Conservation (phyloP, 805 yeast species). For the Ogataea naganishii region DNA sequence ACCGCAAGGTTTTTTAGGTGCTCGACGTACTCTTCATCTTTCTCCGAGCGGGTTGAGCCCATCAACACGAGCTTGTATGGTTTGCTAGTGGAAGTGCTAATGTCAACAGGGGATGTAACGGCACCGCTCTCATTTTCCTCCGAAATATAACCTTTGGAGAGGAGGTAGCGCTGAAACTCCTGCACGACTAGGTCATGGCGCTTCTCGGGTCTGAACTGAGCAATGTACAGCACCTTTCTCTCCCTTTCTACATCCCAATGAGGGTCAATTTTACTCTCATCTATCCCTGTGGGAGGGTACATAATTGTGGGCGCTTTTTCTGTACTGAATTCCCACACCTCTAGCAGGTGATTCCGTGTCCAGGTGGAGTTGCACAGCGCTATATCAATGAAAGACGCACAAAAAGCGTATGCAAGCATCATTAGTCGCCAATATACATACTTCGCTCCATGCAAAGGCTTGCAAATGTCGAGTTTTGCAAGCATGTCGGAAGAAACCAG, state of each 20-base stretch:
- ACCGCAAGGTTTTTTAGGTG: slow-evolving; percentile 35
- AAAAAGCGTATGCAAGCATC: slow-evolving; percentile 51
- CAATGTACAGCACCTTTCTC: slow-evolving; percentile 50
- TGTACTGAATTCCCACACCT: slow-evolving; percentile 50
- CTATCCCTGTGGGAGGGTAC: slow-evolving; percentile 89
- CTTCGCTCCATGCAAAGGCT: slow-evolving; percentile 27
- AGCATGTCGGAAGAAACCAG: slow-evolving; percentile 86
- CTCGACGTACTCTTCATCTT: slow-evolving; percentile 54
- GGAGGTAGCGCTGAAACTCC: slow-evolving; percentile 56
- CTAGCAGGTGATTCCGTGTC: slow-evolving; percentile 71
- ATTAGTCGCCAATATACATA: slow-evolving; percentile 66
- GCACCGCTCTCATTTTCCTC: slow-evolving; percentile 11
- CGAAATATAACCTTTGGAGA: slow-evolving; percentile 12
- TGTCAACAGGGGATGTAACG: slow-evolving; percentile 4
- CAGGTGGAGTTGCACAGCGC: slow-evolving; percentile 82
- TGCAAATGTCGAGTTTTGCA: slow-evolving; percentile 35
- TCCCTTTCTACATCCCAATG: slow-evolving; percentile 20
- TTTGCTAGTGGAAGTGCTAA: no score
- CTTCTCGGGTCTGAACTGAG: slow-evolving; percentile 94
- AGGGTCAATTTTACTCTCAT: slow-evolving; percentile 23
- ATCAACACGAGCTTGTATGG: slow-evolving; percentile 60
- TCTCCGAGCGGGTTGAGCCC: slow-evolving; percentile 73
- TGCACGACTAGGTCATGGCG: slow-evolving; percentile 66
- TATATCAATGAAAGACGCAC: slow-evolving; percentile 59
- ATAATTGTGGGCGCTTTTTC: slow-evolving; percentile 34